Evolutionary conservation across 2,329 filamentous ascomycete genomes (phyloP).

Genomic region (Colletotrichum viniferum): DNA sequence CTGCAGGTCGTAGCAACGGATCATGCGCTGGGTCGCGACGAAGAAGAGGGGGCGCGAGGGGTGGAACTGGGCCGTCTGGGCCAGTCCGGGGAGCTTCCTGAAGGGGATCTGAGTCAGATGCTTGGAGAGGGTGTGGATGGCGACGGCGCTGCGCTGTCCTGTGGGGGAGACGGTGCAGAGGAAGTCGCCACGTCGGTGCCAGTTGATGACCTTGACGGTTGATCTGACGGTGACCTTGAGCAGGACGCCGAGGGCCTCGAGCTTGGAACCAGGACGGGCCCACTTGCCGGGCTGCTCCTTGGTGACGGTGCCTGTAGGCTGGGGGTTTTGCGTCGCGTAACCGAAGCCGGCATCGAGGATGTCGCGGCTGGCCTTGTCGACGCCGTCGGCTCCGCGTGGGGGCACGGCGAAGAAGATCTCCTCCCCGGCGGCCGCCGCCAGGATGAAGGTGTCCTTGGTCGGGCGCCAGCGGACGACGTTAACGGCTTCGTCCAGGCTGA

Average conservation of each 20-base stretch:
- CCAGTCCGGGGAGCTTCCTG: conserved; percentile 73
- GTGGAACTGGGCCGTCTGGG: conserved; percentile 93
- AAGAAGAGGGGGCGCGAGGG: conserved; percentile 93
- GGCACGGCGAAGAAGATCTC: conserved; percentile 86
- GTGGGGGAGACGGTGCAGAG: conserved; percentile 88
- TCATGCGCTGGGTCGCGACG: conserved; percentile 90
- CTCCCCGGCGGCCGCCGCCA: conserved; percentile 85
- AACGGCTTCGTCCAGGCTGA: conserved; percentile 80
- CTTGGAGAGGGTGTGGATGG: conserved; percentile 93
- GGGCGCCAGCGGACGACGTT: conserved; percentile 91
- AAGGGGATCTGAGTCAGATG: conserved; percentile 96
- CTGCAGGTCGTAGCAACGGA: conserved; percentile 92
- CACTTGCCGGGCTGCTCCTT: conserved; percentile 83
- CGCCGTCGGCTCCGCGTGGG: conserved; percentile 71
- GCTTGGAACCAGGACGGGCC: conserved; percentile 75
- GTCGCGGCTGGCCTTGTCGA: conserved; percentile 76
- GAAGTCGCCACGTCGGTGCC: conserved; percentile 95
- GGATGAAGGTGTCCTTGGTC: conserved; percentile 76
- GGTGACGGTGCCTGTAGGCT: conserved; percentile 57
- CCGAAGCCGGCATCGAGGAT: conserved; percentile 90
- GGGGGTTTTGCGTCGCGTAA: conserved; percentile 75
- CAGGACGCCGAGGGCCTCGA: conserved; percentile 80
- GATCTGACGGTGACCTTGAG: conserved; percentile 81
- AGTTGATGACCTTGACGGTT: conserved; percentile 85
- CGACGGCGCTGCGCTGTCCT: conserved; percentile 79